Conservation (phyloP, 1,284 basidiomycete species). For the Mycosarcoma mackinlayi region DNA sequence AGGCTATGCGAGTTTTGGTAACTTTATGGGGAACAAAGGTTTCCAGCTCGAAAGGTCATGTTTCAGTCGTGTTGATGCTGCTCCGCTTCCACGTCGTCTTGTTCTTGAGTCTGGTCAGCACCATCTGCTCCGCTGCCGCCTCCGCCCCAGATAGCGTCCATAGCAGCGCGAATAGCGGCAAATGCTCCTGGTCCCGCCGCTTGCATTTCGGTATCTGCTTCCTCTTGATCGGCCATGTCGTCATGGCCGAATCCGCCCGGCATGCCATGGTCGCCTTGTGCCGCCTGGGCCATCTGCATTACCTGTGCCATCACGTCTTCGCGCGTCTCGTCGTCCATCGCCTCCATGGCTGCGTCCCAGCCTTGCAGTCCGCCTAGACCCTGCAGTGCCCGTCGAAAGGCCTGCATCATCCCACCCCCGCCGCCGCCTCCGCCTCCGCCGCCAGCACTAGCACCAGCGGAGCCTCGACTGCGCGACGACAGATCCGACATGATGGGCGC, state of each 20-base stretch:
- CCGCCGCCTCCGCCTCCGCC: background rate
- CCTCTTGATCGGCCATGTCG: constrained; percentile 5
- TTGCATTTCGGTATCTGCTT: constrained; percentile 9
- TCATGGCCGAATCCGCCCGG: constrained; percentile 35
- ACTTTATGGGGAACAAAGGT: no score
- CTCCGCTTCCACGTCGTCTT: no score
- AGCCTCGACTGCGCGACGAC: constrained; percentile 1
- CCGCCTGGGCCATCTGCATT: constrained; percentile 40
- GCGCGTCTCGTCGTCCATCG: constrained; percentile 60
- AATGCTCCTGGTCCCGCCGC: constrained; percentile 22
- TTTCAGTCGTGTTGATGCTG: no score
- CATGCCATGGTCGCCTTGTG: constrained; percentile 15
- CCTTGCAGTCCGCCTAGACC: constrained; percentile 32
- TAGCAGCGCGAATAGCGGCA: constrained; percentile 32
- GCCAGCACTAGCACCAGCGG: background rate
- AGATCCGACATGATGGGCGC: constrained; percentile 26
- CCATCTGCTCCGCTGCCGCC: constrained; percentile 1
- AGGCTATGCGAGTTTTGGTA: no score
- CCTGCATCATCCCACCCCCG: constrained; percentile 34
- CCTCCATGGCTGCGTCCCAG: constrained; percentile 52
- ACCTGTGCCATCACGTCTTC: constrained; percentile 55
- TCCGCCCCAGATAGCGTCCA: constrained; percentile 42
- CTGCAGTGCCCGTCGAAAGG: constrained; percentile 36
- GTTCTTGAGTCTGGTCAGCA: background rate
- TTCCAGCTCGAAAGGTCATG: no score